Evolutionary conservation across 352 stramenopile genomes (phyloP).

Genomic region (Blastocystis sp.): DNA sequence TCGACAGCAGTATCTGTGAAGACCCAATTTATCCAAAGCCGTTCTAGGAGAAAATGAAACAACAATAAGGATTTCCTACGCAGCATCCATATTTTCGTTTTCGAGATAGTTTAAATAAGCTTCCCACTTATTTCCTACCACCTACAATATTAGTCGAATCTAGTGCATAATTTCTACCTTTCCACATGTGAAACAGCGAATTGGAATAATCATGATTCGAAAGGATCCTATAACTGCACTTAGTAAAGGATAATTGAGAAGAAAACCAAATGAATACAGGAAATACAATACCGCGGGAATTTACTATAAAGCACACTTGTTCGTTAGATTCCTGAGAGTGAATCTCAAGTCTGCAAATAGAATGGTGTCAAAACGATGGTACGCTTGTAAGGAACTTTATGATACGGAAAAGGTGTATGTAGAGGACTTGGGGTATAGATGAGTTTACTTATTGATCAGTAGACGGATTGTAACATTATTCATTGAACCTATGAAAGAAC

Average conservation of each 20-base stretch:
- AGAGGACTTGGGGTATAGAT: neutral
- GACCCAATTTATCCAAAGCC: constrained; percentile 44
- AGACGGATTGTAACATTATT: neutral
- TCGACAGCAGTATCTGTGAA: constrained; percentile 32
- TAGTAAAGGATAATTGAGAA: neutral
- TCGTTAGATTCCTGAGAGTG: neutral
- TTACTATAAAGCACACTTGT: neutral
- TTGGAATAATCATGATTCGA: constrained; percentile 3
- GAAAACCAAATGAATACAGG: neutral
- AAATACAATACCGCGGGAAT: neutral
- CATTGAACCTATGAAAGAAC: constrained; percentile 5
- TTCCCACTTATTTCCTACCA: constrained; percentile 24
- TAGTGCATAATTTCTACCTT: too few species aligned
- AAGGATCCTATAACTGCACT: neutral
- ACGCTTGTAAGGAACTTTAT: constrained; percentile 7
- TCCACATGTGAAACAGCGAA: constrained; percentile 58
- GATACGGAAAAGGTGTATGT: constrained; percentile 1
- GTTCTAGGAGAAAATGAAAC: neutral
- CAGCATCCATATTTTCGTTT: constrained; percentile 44
- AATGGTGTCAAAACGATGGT: neutral
- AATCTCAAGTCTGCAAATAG: neutral
- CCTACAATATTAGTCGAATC: neutral
- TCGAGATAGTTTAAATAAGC: constrained; percentile 22
- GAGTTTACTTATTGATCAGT: neutral
- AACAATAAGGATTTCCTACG: neutral